Evolutionary conservation across 2,329 filamentous ascomycete species (phyloP), one percentile per base, ranked within the genome.

Genomic region (Fusarium longipes): DNA sequence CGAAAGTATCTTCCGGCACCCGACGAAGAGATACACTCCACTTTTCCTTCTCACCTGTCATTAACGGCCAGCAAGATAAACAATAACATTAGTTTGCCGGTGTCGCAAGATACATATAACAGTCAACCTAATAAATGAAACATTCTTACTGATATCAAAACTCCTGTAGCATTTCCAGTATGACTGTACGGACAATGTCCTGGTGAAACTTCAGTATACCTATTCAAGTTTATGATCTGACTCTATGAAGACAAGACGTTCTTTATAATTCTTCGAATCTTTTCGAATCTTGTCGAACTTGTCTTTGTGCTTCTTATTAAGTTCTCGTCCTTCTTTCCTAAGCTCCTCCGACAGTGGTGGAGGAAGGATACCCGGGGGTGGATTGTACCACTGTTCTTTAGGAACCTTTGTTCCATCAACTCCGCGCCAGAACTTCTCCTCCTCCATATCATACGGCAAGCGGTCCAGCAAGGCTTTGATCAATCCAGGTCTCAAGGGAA

Each of bases 1-100:
- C 6, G 12, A 29, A 59, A 30, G 29, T 40, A 58, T 57, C 57
- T 40, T 58, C 55, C 55, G 54, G 11, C 3, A 14, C n/a, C n/a
- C n/a, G n/a, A n/a, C n/a, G n/a, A n/a, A n/a, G n/a, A n/a, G n/a
- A n/a, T n/a, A n/a, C n/a, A n/a, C n/a, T n/a, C n/a, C n/a, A n/a
- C n/a, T n/a, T n/a, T n/a, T n/a, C n/a, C n/a, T n/a, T n/a, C n/a
- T n/a, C n/a, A n/a, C n/a, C n/a, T n/a, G n/a, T n/a, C n/a, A n/a
- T n/a, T n/a, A n/a, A n/a, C n/a, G n/a, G n/a, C n/a, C n/a, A n/a
- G n/a, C n/a, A n/a, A n/a, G n/a, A n/a, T n/a, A n/a, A n/a, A n/a
- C n/a, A n/a, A n/a, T n/a, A n/a, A n/a, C n/a, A n/a, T n/a, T n/a
- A n/a, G n/a, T n/a, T n/a, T n/a, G n/a, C n/a, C n/a, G n/a, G n/a